Percentiles rank a stretch among this genome's conserved stretches.
Conservation (phyloP, 805 yeast species). For the Yarrowia hollandica region DNA sequence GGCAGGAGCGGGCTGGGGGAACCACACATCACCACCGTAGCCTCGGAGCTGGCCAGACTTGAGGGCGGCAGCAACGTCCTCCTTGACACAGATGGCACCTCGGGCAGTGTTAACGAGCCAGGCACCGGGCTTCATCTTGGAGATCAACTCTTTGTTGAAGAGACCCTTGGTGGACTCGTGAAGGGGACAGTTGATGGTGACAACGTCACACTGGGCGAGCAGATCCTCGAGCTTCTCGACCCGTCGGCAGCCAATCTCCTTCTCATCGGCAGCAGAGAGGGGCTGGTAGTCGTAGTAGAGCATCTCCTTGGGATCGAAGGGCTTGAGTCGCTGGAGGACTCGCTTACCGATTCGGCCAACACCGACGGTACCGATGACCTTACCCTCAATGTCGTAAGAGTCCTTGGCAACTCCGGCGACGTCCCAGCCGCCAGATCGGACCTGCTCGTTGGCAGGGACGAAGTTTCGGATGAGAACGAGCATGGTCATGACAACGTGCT, state of each 20-base stretch:
- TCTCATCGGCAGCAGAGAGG: slow-evolving; percentile 44
- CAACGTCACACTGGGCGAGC: slow-evolving; percentile 50
- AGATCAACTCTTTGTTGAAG: slow-evolving; percentile 47
- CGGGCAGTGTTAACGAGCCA: slow-evolving; percentile 60
- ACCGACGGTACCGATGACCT: slow-evolving; percentile 60
- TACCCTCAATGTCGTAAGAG: slow-evolving; percentile 46
- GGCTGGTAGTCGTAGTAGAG: slow-evolving; percentile 55
- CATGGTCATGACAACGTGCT: slow-evolving; percentile 53
- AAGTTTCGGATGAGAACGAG: slow-evolving; percentile 55
- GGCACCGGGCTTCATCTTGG: slow-evolving; percentile 55
- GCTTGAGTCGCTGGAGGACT: slow-evolving; percentile 51
- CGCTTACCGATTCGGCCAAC: slow-evolving; percentile 65
- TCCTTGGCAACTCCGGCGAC: slow-evolving; percentile 50
- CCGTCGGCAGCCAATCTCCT: slow-evolving; percentile 50
- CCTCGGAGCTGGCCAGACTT: slow-evolving; percentile 52
- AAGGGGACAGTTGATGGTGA: slow-evolving; percentile 54
- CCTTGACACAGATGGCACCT: slow-evolving; percentile 60
- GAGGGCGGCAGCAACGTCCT: slow-evolving; percentile 49
- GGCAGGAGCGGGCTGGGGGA: slow-evolving; percentile 48
- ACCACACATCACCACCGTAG: slow-evolving; percentile 57
- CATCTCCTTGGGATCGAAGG: slow-evolving; percentile 53
- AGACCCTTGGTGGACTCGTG: slow-evolving; percentile 53
- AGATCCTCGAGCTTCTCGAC: slow-evolving; percentile 51
- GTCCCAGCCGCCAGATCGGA: slow-evolving; percentile 52
- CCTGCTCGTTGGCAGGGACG: slow-evolving; percentile 45